Evolutionary conservation across 257 asterid genomes (phyloP).

Genomic region (Anisodus acutangulus): DNA sequence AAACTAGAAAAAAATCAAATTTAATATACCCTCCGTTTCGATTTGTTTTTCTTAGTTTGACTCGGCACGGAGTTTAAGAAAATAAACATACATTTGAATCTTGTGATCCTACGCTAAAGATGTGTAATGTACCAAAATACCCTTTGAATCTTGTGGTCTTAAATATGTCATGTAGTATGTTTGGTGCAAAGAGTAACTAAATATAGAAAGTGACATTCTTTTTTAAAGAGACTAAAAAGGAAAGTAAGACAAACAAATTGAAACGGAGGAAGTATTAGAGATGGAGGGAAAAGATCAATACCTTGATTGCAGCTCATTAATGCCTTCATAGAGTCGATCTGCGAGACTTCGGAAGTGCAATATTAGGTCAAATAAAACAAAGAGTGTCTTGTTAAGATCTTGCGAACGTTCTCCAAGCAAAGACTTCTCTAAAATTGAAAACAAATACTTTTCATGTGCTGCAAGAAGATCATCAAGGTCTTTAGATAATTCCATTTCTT

Average conservation of each 20-base stretch:
- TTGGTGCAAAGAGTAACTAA: too few species aligned
- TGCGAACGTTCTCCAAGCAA: slow-evolving; percentile 91
- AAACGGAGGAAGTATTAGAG: background rate
- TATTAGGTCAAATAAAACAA: slow-evolving; percentile 83
- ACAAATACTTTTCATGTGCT: slow-evolving; percentile 90
- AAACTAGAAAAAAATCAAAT: slow-evolving; percentile 20
- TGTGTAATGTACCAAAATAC: too few species aligned
- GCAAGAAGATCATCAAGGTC: slow-evolving; percentile 92
- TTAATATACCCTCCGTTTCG: background rate
- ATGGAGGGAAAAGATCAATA: slow-evolving; percentile 37
- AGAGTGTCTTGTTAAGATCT: slow-evolving; percentile 72
- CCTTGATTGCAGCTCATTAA: slow-evolving; percentile 91
- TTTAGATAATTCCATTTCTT: slow-evolving; percentile 87
- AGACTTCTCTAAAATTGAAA: slow-evolving; percentile 88
- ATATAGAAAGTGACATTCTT: too few species aligned
- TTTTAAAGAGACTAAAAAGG: too few species aligned
- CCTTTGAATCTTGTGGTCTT: too few species aligned
- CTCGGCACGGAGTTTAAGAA: too few species aligned
- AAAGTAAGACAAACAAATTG: too few species aligned
- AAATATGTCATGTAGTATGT: too few species aligned
- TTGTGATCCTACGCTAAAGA: too few species aligned
- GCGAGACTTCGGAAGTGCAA: slow-evolving; percentile 83
- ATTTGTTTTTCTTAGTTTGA: too few species aligned
- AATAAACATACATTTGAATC: too few species aligned
- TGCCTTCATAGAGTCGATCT: slow-evolving; percentile 94